Evolutionary conservation across 768 basidiomycete species (phyloP), one percentile per base, ranked within the genome.

Genomic region (Tylopilus subfusipes): DNA sequence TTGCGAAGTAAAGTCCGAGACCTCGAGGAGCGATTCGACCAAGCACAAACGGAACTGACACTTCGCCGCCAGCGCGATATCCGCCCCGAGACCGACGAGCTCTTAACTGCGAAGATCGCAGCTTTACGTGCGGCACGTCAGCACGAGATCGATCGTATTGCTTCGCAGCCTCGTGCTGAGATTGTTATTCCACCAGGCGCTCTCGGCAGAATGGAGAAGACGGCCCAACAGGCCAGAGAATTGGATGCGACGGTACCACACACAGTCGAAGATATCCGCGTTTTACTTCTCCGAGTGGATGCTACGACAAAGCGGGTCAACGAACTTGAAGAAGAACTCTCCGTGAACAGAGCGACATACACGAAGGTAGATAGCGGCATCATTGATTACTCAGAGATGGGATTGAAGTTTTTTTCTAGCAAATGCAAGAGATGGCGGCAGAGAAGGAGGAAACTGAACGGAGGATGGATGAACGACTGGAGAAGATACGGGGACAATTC

Each of bases 1-100:
- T 44, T 70, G 45, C 60, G 33, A 49, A 52, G 12, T 43, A 63
- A 48, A 25, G 21, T 72, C 13, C 60, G 30, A 29, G 52, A 65
- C 24, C 56, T 71, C 16, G 69, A 66, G 46, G 61, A 69, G 31
- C 61, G 61, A n/a, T 52, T 72, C 9, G 69, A 70, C n/a, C 67
- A 71, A 48, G 55, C 63, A 8, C 67, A 62, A 10, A 59, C 71
- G 6, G 65, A 67, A 30, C 54, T 72, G 18, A 67, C 71, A n/a
- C 56, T 72, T 27, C 56, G 51, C 38, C 67, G 45, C 42, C 63
- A 19, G 31, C 46, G 40, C 27, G 56, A 71, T 19, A 50, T 62
- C 13, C 47, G 44, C 27, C 40, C 50, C 25, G 63, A 65, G 34
- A 54, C 69, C 4, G 55, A 67, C 22, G 52, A 63, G 16, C 44